A percentile compares a stretch with the other conserved stretches of the same genome.
phyloP scores from a whole-genome alignment of 768 basidiomycete genomes.

The Termitomyces heimii region DNA sequence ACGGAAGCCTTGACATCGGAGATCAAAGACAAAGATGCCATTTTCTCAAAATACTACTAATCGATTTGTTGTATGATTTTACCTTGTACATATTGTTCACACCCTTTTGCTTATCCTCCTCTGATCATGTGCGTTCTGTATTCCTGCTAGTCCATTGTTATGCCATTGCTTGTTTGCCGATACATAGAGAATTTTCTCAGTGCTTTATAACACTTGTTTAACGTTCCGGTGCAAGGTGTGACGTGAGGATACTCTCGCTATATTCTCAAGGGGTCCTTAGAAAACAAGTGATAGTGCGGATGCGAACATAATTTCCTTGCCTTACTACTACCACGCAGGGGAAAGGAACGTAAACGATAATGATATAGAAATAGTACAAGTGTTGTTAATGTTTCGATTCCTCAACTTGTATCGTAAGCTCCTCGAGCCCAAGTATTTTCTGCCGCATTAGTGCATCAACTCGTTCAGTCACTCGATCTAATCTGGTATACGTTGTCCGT shows the following conservation, averaged over 20 bases:
- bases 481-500: conserved; percentile 46
- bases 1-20: background rate
- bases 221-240: too few species aligned
- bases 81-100: background rate
- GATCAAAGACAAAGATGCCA: background rate
- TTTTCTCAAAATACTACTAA: background rate
- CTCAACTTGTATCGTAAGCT: conserved; percentile 89
- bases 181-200: background rate
- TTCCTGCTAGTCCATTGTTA: background rate
- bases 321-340: background rate
- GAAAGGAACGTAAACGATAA: background rate
- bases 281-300: background rate
- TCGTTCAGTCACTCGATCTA: conserved; percentile 69
- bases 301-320: background rate
- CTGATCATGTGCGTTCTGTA: conserved; percentile 2
- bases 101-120: background rate
- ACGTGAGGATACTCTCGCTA: too few species aligned
- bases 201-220: background rate
- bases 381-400: conserved; percentile 16
- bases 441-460: conserved; percentile 70
- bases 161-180: background rate
- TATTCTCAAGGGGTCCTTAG: background rate
- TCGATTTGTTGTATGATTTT: conserved; percentile 4
- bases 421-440: conserved; percentile 76
- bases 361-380: conserved; percentile 11